Evolutionary conservation across 2,329 filamentous ascomycete genomes (phyloP).

Genomic region (Colletotrichum euphorbiae): DNA sequence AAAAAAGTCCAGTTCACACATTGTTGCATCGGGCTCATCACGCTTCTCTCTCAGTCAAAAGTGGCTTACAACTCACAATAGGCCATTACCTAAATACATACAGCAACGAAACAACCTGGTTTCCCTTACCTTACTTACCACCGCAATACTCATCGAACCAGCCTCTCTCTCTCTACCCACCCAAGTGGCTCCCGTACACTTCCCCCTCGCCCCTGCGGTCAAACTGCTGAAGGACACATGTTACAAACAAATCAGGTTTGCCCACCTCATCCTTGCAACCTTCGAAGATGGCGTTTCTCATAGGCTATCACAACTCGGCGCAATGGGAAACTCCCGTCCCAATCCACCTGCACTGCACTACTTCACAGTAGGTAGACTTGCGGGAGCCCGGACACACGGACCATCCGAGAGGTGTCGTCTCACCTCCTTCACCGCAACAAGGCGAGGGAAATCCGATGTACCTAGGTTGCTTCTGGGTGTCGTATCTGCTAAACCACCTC

Average conservation of each 20-base stretch:
- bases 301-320: conserved; percentile 21
- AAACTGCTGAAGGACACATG: conserved; percentile 17
- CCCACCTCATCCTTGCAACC: conserved; percentile 25
- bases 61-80: too few relatives aligned
- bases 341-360: background rate
- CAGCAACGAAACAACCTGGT: background rate
- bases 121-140: too few relatives aligned
- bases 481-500: background rate
- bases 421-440: conserved; percentile 35
- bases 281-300: background rate
- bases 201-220: background rate
- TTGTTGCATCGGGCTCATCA: too few relatives aligned
- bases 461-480: background rate
- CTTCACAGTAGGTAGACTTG: background rate
- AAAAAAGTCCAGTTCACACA: too few relatives aligned
- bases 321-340: conserved; percentile 11
- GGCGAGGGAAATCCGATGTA: conserved; percentile 26
- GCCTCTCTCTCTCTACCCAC: background rate
- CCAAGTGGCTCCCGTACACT: conserved; percentile 2
- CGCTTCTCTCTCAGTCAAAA: too few relatives aligned
- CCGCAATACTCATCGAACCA: background rate
- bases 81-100: background rate
- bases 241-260: conserved; percentile 22
- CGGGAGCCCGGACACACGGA: conserved; percentile 33
- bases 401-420: conserved; percentile 28